Base-by-base conservation (phyloP, 2,329 filamentous ascomycete genomes). In the Colletotrichum salicis region DNA sequence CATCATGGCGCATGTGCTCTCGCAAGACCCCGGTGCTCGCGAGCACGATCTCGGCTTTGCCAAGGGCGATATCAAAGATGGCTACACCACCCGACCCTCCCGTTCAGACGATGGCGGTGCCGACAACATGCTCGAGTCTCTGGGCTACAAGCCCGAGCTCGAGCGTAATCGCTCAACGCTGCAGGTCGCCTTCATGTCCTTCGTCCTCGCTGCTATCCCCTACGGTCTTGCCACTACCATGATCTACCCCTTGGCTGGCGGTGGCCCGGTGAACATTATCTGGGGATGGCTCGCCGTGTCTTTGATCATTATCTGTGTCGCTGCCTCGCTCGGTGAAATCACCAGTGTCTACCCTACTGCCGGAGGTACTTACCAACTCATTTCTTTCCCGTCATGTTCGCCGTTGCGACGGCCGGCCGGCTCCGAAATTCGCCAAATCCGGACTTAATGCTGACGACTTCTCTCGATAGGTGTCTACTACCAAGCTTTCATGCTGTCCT, bases 271-370 rank as follows among this genome's bases (percentile, higher is more conserved):
- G 71, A 88, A 90, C 77, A 90, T 94, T 77, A 91, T 94, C 78
- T 93, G 91, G 91, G 92, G 91, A 54, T 93, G 92, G 90, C 81
- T 93, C 37, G 82, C 84, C 54, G 90, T 94, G 45, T 92, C 90
- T n/a, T 74, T 88, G 70, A 92, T 94, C 79, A 92, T 93, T 76
- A 80, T 93, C 75, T 93, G 91, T 79, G 91, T 94, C 37, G 92
- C 92, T 35, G 84, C 88, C 3, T 93, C 91, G 24, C 86, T 94
- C 35, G 91, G 90, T 74, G 92, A 94, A 82, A 93, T 94, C 78
- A 93, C 92, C 71, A 92, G 90, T 76, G 90, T 93, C 51, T 94
- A 92, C 77, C 92, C 92, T 27, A 94, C 92, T n/a, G 90, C 91
- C 62, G 92, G 92, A 77, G 92, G 92, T 79, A 81, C 75, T 76